Percentiles rank a stretch among this genome's conserved stretches.
Evolutionary conservation across 1,284 basidiomycete genomes (phyloP).

Genomic region (Erythrobasidium hasegawianum): DNA sequence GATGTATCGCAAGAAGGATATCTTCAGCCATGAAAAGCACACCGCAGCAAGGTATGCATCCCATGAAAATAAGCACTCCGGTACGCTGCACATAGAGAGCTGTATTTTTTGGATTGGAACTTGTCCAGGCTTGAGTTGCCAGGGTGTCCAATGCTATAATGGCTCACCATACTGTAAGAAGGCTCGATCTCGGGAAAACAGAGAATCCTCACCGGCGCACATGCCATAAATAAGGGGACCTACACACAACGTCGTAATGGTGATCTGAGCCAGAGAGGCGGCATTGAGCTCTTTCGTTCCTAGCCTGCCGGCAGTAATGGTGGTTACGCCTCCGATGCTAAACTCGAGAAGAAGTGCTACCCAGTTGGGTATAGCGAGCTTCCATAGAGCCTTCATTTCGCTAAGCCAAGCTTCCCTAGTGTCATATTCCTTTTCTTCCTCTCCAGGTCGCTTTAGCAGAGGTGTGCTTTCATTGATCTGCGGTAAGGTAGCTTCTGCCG

Average conservation of each 20-base stretch:
- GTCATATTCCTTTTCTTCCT: too few species aligned
- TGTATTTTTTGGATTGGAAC: constrained; percentile 20
- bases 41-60: neutral
- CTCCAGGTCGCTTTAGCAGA: too few species aligned
- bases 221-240: constrained; percentile 7
- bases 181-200: too few species aligned
- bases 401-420: too few species aligned
- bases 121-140: constrained; percentile 11
- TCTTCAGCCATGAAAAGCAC: constrained; percentile 8
- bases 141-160: constrained; percentile 25
- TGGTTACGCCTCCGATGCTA: constrained; percentile 13
- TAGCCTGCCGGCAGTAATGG: constrained; percentile 10
- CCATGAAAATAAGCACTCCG: constrained; percentile 10
- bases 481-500: too few species aligned
- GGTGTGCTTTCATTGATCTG: too few species aligned
- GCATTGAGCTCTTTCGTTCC: constrained; percentile 40
- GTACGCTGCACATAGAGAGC: constrained; percentile 27
- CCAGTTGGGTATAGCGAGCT: too few species aligned
- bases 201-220: constrained; percentile 34
- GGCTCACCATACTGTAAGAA: too few species aligned
- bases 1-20: constrained; percentile 7
- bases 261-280: constrained; percentile 37
- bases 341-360: constrained; percentile 2
- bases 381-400: too few species aligned
- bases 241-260: constrained; percentile 38